These are phyloP conservation scores for Apiospora aurea DNA, from an alignment of 2,329 filamentous ascomycete species.

Conservation along the genomic window DNA sequence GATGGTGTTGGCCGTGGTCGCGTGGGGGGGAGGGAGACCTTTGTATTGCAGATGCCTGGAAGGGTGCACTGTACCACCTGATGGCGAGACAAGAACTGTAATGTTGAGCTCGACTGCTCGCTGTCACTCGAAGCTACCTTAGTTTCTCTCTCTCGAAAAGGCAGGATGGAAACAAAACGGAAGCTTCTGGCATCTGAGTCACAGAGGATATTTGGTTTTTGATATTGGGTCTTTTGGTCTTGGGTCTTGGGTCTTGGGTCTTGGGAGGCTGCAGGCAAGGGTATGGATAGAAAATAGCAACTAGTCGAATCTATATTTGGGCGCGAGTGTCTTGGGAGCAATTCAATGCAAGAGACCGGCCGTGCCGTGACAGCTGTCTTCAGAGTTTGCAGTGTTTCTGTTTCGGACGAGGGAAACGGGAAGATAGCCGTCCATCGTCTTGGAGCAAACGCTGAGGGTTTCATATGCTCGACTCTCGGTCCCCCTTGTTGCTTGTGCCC, in stretches of 20 bases:
- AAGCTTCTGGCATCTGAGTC: slow-evolving; percentile 11
- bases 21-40: slow-evolving; percentile 1
- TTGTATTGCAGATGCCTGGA: neutral
- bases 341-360: slow-evolving; percentile 7
- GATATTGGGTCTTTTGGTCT: too few relatives aligned
- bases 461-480: slow-evolving; percentile 21
- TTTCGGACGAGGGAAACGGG: neutral
- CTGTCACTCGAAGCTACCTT: neutral
- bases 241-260: slow-evolving; percentile 7
- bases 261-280: slow-evolving; percentile 14
- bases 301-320: slow-evolving; percentile 23
- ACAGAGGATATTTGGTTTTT: slow-evolving; percentile 17
- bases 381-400: slow-evolving; percentile 14
- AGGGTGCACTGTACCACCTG: neutral
- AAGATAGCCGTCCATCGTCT: neutral
- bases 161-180: neutral
- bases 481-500: neutral
- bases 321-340: slow-evolving; percentile 2
- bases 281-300: slow-evolving; percentile 21
- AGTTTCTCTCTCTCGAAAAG: neutral
- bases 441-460: slow-evolving; percentile 24
- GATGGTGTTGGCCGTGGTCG: neutral
- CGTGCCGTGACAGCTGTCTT: slow-evolving; percentile 7
- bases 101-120: neutral
- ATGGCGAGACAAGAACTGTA: slow-evolving; percentile 1